Evolutionary conservation across 2,329 filamentous ascomycete genomes (phyloP).

Genomic region (Trichoderma semiorbis): DNA sequence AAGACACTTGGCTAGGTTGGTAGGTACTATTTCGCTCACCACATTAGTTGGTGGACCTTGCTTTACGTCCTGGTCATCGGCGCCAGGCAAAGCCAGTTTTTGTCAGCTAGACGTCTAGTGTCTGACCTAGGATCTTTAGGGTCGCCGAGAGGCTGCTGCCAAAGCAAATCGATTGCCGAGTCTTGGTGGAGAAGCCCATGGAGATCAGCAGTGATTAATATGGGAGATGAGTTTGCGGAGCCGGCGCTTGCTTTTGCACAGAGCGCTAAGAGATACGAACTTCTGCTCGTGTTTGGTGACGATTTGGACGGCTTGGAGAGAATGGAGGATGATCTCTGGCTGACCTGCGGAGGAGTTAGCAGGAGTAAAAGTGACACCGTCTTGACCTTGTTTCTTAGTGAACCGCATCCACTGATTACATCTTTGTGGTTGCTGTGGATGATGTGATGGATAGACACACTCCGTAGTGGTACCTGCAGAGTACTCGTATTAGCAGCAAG

Average conservation of each 20-base stretch:
- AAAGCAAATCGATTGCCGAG: conserved; percentile 1
- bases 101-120: not conserved
- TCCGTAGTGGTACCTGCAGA: no score
- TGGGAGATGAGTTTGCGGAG: not conserved
- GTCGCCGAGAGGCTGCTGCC: not conserved
- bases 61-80: not conserved
- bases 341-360: not conserved
- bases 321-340: not conserved
- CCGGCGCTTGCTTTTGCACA: not conserved
- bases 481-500: not conserved
- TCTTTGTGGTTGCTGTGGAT: not conserved
- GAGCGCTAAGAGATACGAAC: not conserved
- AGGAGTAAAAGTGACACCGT: not conserved
- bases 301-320: not conserved
- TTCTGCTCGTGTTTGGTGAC: not conserved
- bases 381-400: not conserved
- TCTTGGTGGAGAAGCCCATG: not conserved
- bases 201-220: not conserved
- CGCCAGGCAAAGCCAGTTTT: not conserved
- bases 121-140: not conserved
- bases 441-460: not conserved
- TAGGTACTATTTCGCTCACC: not conserved
- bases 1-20: not conserved
- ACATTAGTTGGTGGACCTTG: not conserved
- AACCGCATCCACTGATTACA: not conserved